These are phyloP conservation scores for Aspergillus neotritici DNA, from an alignment of 2,329 filamentous ascomycete species.

Conservation along the genomic window DNA sequence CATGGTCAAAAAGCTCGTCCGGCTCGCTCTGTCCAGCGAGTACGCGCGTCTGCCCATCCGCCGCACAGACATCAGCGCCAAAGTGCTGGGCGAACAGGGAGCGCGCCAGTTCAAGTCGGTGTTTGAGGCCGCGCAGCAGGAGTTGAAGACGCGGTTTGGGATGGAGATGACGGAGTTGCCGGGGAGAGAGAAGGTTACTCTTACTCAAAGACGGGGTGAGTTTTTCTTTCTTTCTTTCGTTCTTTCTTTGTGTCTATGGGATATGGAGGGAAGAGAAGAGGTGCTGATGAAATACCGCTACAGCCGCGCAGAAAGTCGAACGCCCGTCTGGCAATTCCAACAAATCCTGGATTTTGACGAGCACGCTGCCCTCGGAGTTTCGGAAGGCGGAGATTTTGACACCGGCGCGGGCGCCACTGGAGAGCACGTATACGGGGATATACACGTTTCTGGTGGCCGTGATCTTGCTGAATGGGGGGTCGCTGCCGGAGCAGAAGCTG, in stretches of 20 bases:
- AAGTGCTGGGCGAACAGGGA: conserved; percentile 65
- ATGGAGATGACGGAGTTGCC: conserved; percentile 88
- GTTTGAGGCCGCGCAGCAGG: conserved; percentile 69
- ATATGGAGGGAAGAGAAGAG: not conserved
- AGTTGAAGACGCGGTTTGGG: conserved; percentile 70
- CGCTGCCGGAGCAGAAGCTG: conserved; percentile 73
- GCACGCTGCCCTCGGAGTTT: conserved; percentile 63
- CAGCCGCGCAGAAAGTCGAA: conserved; percentile 47
- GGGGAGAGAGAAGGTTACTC: conserved; percentile 69
- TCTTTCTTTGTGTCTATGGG: not conserved
- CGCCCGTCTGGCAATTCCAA: conserved; percentile 46
- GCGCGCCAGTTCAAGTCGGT: conserved; percentile 67
- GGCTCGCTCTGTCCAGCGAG: conserved; percentile 56
- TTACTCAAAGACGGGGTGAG: conserved; percentile 71
- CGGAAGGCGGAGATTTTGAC: conserved; percentile 61
- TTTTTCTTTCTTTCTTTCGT: conserved; percentile 8
- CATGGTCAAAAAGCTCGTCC: conserved; percentile 58
- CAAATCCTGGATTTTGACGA: conserved; percentile 72
- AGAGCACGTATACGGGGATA: conserved; percentile 74
- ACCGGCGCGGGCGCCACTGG: conserved; percentile 63
- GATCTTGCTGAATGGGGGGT: conserved; percentile 65
- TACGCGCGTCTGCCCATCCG: conserved; percentile 55
- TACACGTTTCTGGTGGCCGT: conserved; percentile 75
- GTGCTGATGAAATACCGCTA: not conserved
- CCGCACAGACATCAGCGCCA: conserved; percentile 53